Conservation (phyloP, 148 eudicot genomes). For the Dysphania ambrosioides region DNA sequence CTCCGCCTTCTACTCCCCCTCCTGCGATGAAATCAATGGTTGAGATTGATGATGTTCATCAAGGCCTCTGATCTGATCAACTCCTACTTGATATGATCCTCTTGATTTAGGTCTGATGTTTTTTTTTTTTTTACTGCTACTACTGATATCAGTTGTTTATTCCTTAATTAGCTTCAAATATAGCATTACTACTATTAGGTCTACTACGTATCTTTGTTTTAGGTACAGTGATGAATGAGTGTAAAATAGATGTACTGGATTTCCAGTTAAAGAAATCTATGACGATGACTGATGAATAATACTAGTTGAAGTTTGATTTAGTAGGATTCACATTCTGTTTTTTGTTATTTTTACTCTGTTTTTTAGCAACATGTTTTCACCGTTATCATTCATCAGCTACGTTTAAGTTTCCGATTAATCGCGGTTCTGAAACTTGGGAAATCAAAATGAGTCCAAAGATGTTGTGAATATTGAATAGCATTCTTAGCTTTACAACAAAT, state of each 20-base stretch:
- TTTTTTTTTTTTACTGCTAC: background rate
- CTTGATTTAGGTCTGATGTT: background rate
- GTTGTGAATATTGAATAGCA: too few species aligned
- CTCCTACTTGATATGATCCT: background rate
- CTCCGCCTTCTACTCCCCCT: conserved; percentile 1
- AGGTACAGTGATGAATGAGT: background rate
- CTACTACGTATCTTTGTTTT: background rate
- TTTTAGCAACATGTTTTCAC: background rate
- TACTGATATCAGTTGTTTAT: background rate
- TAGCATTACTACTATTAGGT: background rate
- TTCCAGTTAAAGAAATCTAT: background rate
- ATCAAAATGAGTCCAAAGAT: too few species aligned
- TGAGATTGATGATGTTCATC: conserved; percentile 43
- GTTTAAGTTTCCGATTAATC: too few species aligned
- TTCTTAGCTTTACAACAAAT: too few species aligned
- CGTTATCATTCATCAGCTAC: background rate
- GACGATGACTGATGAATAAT: too few species aligned
- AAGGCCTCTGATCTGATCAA: conserved; percentile 35
- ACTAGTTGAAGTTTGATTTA: background rate
- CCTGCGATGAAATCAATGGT: conserved; percentile 23
- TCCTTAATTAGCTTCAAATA: background rate
- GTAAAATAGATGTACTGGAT: background rate
- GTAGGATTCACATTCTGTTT: background rate
- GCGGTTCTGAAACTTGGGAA: too few species aligned
- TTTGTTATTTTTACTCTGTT: background rate